phyloP scores from a whole-genome alignment of 2,329 filamentous ascomycete genomes.

The Beauveria medogensis region DNA sequence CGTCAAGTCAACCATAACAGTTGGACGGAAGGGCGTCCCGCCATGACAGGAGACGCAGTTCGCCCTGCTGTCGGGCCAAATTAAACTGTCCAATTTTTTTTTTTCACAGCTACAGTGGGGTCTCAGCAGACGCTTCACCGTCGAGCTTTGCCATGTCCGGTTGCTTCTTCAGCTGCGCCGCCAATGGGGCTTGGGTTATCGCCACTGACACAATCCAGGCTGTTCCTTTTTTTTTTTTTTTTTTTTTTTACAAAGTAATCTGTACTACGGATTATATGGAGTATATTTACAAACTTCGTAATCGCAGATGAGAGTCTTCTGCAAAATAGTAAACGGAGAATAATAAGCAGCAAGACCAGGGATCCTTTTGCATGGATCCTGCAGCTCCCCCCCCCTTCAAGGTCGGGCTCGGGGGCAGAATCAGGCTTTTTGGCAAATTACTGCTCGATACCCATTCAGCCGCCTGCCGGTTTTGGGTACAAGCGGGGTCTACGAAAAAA shows the following conservation, averaged over 20 bases:
- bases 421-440: constrained; percentile 2
- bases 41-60: neutral
- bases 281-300: too few relatives aligned
- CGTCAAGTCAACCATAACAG: neutral
- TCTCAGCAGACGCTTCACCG: neutral
- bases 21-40: neutral
- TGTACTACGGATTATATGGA: too few relatives aligned
- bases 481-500: neutral
- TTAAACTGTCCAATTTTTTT: neutral
- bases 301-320: neutral
- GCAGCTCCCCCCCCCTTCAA: neutral
- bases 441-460: neutral
- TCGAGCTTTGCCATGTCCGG: neutral
- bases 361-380: neutral
- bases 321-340: neutral
- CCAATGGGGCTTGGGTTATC: neutral
- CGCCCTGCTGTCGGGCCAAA: neutral
- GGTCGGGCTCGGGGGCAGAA: neutral
- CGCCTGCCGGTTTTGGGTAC: neutral
- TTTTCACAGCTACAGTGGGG: neutral
- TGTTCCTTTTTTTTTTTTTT: neutral
- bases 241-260: neutral
- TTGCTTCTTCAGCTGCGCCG: neutral
- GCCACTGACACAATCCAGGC: neutral
- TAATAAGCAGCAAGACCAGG: neutral